Conservation (phyloP, 306 rosid species). For the Cajanus cajan region DNA sequence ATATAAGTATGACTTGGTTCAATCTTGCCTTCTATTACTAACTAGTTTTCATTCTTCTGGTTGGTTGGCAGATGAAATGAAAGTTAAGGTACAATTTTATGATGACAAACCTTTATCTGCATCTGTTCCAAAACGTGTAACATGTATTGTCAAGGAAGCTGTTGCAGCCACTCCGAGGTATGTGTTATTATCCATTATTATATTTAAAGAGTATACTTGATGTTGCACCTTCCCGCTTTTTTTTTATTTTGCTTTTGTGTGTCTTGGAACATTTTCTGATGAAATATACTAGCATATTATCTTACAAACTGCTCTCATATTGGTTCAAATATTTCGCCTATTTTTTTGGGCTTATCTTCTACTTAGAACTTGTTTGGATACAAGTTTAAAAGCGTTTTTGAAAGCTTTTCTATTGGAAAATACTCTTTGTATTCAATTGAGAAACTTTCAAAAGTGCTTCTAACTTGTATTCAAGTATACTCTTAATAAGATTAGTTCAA, state of each 20-base stretch:
- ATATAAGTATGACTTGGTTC: background rate
- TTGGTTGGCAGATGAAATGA: conserved; percentile 72
- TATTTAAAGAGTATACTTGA: background rate
- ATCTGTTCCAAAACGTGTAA: conserved; percentile 81
- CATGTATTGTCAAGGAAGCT: conserved; percentile 81
- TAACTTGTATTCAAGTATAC: too few relatives aligned
- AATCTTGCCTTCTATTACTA: background rate
- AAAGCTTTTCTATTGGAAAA: too few relatives aligned
- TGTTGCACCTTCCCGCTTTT: background rate
- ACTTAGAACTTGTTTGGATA: too few relatives aligned
- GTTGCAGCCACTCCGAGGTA: conserved; percentile 79
- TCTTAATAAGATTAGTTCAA: background rate
- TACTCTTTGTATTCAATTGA: too few relatives aligned
- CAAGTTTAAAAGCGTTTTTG: too few relatives aligned
- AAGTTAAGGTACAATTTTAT: conserved; percentile 73
- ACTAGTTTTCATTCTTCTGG: conserved; percentile 28
- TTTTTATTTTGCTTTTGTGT: conserved; percentile 16
- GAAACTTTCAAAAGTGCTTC: too few relatives aligned
- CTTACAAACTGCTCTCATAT: background rate
- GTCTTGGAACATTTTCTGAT: conserved; percentile 8
- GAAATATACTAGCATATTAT: background rate
- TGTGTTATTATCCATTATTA: conserved; percentile 5
- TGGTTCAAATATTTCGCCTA: background rate
- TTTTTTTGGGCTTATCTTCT: background rate
- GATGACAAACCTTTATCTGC: conserved; percentile 85